Percentiles rank a stretch among this genome's conserved stretches.
phyloP scores from a whole-genome alignment of 2,329 filamentous ascomycete genomes.

The Calonectria pauciramosa region DNA sequence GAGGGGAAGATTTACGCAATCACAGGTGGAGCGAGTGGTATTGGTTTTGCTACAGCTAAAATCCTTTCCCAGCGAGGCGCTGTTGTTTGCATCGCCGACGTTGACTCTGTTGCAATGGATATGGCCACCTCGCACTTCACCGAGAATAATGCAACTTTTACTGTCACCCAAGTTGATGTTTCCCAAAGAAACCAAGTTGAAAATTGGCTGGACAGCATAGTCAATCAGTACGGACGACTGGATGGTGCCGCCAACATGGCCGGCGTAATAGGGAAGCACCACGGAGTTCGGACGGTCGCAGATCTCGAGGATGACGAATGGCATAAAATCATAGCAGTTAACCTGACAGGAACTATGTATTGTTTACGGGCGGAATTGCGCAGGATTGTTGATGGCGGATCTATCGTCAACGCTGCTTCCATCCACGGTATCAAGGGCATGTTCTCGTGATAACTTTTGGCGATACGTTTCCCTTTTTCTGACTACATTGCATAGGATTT shows the following conservation, averaged over 20 bases:
- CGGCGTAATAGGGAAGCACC: conserved; percentile 62
- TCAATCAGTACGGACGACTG: conserved; percentile 65
- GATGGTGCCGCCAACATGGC: conserved; percentile 70
- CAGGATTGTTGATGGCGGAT: conserved; percentile 58
- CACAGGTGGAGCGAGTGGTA: conserved; percentile 59
- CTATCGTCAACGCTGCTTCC: conserved; percentile 71
- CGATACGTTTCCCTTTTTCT: conserved; percentile 22
- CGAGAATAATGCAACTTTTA: conserved; percentile 43
- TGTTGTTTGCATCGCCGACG: conserved; percentile 56
- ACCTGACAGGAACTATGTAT: conserved; percentile 66
- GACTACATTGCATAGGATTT: conserved; percentile 46
- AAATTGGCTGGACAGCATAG: conserved; percentile 60
- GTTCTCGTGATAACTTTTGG: conserved; percentile 26
- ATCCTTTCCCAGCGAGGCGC: conserved; percentile 53
- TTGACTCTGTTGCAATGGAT: conserved; percentile 48
- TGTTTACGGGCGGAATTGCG: conserved; percentile 62
- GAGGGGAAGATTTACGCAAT: conserved; percentile 55
- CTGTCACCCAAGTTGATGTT: conserved; percentile 62
- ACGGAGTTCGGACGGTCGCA: conserved; percentile 54
- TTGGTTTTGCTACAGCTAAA: conserved; percentile 58
- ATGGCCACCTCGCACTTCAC: conserved; percentile 49
- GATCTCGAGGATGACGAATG: conserved; percentile 63
- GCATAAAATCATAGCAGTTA: conserved; percentile 62
- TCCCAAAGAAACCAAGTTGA: conserved; percentile 63
- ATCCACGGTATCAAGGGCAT: conserved; percentile 60